Conservation (phyloP, 1,139 yeast species). For the Pichia sp. region DNA sequence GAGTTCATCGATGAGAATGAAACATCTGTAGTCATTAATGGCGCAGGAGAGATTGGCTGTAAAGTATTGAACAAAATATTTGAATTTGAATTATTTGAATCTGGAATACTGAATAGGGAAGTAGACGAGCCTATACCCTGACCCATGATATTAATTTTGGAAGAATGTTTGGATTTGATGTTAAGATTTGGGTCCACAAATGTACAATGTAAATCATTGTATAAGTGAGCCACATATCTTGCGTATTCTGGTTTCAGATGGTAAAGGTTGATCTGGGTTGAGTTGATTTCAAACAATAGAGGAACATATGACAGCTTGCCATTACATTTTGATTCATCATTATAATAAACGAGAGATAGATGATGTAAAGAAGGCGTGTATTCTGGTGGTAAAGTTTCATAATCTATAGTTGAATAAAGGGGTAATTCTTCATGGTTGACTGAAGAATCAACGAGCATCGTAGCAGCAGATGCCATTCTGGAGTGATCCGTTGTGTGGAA, state of each 20-base stretch:
- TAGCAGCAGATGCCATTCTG: not conserved
- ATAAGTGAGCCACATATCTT: constrained; percentile 21
- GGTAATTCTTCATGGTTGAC: constrained; percentile 1
- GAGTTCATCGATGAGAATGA: no score
- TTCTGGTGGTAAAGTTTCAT: constrained; percentile 15
- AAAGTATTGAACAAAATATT: not conserved
- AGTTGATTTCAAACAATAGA: constrained; percentile 29
- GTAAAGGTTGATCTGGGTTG: constrained; percentile 31
- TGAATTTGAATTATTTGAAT: constrained; percentile 1
- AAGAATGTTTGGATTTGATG: constrained; percentile 20
- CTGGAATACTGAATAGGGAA: constrained; percentile 2
- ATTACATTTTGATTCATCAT: constrained; percentile 10
- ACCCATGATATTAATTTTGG: constrained; percentile 10
- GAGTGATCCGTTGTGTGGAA: no score
- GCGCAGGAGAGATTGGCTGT: constrained; percentile 6
- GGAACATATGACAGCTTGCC: constrained; percentile 21
- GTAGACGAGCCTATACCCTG: constrained; percentile 14
- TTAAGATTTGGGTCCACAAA: constrained; percentile 30
- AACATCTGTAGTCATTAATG: constrained; percentile 1
- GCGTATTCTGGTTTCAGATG: constrained; percentile 14
- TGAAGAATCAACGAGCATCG: not conserved
- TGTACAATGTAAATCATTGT: constrained; percentile 23
- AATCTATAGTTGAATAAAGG: constrained; percentile 2
- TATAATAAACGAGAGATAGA: constrained; percentile 17
- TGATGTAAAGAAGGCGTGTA: constrained; percentile 22